These are phyloP conservation scores for Nitzschia sp. DNA, from an alignment of 108 stramenopile genomes.

Conservation along the genomic window DNA sequence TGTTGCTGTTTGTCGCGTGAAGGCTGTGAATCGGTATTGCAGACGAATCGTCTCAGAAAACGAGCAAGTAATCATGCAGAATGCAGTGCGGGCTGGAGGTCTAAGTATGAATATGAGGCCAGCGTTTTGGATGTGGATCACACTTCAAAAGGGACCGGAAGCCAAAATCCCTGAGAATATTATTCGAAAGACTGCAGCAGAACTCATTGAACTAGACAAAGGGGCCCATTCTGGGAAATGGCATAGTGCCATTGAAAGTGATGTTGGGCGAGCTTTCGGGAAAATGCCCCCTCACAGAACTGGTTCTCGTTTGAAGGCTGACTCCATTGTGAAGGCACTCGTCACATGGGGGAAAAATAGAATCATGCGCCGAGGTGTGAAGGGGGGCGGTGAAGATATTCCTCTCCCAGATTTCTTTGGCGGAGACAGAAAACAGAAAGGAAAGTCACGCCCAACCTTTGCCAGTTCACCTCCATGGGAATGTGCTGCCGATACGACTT, in stretches of 20 bases:
- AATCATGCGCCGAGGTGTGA: constrained; percentile 61
- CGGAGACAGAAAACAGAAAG: constrained; percentile 2
- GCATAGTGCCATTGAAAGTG: constrained; percentile 80
- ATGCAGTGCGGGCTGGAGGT: constrained; percentile 80
- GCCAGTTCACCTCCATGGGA: constrained; percentile 59
- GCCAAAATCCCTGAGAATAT: background rate
- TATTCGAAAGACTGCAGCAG: background rate
- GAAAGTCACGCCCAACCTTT: constrained; percentile 13
- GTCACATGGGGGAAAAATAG: constrained; percentile 79
- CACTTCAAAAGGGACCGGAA: constrained; percentile 59
- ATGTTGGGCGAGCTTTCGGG: constrained; percentile 78
- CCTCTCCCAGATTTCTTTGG: constrained; percentile 42
- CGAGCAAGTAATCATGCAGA: constrained; percentile 73
- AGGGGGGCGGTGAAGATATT: constrained; percentile 47
- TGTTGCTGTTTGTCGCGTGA: constrained; percentile 71
- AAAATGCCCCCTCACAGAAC: constrained; percentile 89
- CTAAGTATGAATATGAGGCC: constrained; percentile 73
- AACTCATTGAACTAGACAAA: constrained; percentile 44
- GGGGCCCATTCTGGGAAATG: constrained; percentile 66
- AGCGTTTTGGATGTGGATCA: constrained; percentile 84
- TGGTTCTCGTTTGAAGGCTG: constrained; percentile 60
- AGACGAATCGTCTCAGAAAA: constrained; percentile 64
- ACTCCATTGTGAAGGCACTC: constrained; percentile 83
- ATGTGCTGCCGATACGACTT: constrained; percentile 11
- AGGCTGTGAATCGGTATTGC: constrained; percentile 68